Evolutionary conservation across 2,329 filamentous ascomycete genomes (phyloP).

Genomic region (Berkeleyomyces basicola): DNA sequence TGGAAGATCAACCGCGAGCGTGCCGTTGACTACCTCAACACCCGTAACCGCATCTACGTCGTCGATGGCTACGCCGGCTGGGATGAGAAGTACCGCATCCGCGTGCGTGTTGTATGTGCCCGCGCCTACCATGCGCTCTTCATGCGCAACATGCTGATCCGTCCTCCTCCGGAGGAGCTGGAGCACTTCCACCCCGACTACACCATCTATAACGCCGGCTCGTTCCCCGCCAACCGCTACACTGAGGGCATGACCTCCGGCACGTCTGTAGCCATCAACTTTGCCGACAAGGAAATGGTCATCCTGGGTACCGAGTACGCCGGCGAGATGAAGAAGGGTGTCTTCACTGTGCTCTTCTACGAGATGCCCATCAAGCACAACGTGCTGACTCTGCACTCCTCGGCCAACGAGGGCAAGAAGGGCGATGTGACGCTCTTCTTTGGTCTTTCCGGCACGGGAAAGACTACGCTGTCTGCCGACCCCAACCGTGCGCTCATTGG

Average conservation of each 20-base stretch:
- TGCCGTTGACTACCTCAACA: conserved; percentile 98
- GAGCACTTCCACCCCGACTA: conserved; percentile 98
- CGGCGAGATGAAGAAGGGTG: conserved; percentile 93
- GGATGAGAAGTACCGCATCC: conserved; percentile 97
- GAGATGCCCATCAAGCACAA: conserved; percentile 99
- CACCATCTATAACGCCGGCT: conserved; percentile 98
- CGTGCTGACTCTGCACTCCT: conserved; percentile 94
- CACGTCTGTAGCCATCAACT: conserved; percentile 97
- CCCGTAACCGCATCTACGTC: conserved; percentile 95
- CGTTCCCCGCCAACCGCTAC: conserved; percentile 96
- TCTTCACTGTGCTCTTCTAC: conserved; percentile 99
- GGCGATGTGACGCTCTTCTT: conserved; percentile 99
- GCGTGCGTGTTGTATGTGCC: conserved; percentile 92
- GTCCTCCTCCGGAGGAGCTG: conserved; percentile 76
- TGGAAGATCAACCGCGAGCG: conserved; percentile 99
- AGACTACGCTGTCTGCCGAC: conserved; percentile 95
- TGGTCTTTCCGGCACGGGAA: conserved; percentile 93
- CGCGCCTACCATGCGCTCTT: conserved; percentile 98
- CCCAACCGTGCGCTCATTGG: conserved; percentile 92
- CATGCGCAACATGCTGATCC: conserved; percentile 99
- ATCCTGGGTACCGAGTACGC: conserved; percentile 98
- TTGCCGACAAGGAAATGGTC: conserved; percentile 99
- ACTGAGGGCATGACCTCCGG: conserved; percentile 98
- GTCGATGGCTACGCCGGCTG: conserved; percentile 94
- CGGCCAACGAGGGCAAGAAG: conserved; percentile 86